Base-by-base conservation (phyloP, 2,329 filamentous ascomycete genomes). In the Colletotrichum tanaceti region DNA sequence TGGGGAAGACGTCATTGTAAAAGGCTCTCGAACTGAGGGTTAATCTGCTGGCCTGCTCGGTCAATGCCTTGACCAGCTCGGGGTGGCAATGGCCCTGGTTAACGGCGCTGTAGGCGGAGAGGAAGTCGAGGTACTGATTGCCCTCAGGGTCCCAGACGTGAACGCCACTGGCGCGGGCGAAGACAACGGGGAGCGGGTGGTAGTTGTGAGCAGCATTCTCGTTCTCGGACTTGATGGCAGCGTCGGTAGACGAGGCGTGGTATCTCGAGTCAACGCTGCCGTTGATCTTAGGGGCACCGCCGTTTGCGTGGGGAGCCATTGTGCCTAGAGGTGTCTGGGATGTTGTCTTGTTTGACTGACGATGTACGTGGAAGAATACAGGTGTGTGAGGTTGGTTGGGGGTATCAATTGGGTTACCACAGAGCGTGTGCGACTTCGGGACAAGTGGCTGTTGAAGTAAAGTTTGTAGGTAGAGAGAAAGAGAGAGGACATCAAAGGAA, bases 11-110 rank as follows among this genome's bases (percentile, higher is more conserved):
- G 84, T 98, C 95, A 79, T 98, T 99, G 87, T 98, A 91, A 84
- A 98, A 99, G 59, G 96, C 96, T 70, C 95, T 90, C 70, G 94
- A 97, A 81, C 93, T 97, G 73, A 98, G 88, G 0, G 95, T 98
- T 76, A 98, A 84, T 46, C 94, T 91, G 72, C 91, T 88, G 55
- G 96, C 96, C 83, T 99, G 96, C 73, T 97, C 93, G 44, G 89
- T 90, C 70, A 99, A 85, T 16, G 94, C 92, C 80, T 95, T 94
- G 78, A 99, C 90, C 65, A 98, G 90, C 83, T 97, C 94, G 5
- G 96, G 96, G 83, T 99, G 95, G 82, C 95, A 98, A 82, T 99
- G 95, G 71, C 95, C 95, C 82, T 98, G 95, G 85, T 98, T 98
- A 78, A 98, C 94, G 71, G 96, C 96, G 74, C 93, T 97, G 86